Evolutionary conservation across 2,329 filamentous ascomycete species (phyloP).

Genomic region (Dryadomyces quercus-mongolicae): DNA sequence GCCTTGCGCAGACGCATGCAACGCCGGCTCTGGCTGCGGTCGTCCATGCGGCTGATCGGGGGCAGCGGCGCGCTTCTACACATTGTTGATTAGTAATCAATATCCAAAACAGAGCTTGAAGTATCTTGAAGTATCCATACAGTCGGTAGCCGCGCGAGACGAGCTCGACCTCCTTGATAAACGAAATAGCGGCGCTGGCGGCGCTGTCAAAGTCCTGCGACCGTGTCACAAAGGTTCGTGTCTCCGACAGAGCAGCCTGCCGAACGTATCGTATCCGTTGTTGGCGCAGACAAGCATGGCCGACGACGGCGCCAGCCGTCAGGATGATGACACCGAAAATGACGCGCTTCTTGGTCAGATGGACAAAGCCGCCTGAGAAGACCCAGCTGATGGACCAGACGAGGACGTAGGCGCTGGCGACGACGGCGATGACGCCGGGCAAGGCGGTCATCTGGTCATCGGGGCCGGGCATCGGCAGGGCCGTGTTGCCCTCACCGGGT

Average conservation of each 20-base stretch:
- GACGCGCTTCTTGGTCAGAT: slow-evolving; percentile 44
- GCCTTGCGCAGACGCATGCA: slow-evolving; percentile 69
- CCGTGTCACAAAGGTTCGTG: slow-evolving; percentile 55
- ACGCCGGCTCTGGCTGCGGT: slow-evolving; percentile 63
- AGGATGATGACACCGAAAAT: slow-evolving; percentile 31
- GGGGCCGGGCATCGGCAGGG: background rate
- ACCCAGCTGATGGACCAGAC: slow-evolving; percentile 65
- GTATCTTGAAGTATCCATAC: too few species aligned
- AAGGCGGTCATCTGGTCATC: slow-evolving; percentile 17
- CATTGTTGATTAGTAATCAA: background rate
- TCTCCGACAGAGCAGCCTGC: slow-evolving; percentile 59
- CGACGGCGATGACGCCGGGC: slow-evolving; percentile 36
- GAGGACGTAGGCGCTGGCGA: slow-evolving; percentile 54
- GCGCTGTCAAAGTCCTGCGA: slow-evolving; percentile 74
- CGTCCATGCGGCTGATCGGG: slow-evolving; percentile 84
- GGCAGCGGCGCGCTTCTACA: slow-evolving; percentile 73
- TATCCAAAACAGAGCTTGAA: background rate
- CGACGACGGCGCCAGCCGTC: slow-evolving; percentile 42
- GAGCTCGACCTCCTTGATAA: slow-evolving; percentile 91
- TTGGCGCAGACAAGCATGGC: slow-evolving; percentile 61
- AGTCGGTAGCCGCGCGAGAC: slow-evolving; percentile 84
- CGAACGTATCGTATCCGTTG: slow-evolving; percentile 74
- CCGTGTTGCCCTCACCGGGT: slow-evolving; percentile 9
- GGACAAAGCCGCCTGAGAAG: slow-evolving; percentile 35
- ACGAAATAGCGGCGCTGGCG: slow-evolving; percentile 60